A percentile compares a stretch with the other conserved stretches of the same genome.
Evolutionary conservation across 768 basidiomycete species (phyloP).

Genomic region (Clavaria fumosa): DNA sequence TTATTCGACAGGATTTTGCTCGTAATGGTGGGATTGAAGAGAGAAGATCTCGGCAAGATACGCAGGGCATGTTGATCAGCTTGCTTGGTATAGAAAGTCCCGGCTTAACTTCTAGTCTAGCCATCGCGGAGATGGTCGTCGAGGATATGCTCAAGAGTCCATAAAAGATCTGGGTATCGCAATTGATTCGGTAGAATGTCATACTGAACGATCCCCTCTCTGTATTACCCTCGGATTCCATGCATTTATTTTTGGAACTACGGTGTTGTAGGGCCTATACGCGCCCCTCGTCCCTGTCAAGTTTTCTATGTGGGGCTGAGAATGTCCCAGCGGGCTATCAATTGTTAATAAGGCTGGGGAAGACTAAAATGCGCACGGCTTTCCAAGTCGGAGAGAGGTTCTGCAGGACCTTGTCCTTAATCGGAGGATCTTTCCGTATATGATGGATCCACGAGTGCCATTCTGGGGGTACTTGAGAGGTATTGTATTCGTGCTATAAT

Average conservation of each 20-base stretch:
- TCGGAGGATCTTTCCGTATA: conserved; percentile 73
- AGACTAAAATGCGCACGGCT: conserved; percentile 35
- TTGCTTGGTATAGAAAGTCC: conserved; percentile 87
- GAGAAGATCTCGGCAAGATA: conserved; percentile 20
- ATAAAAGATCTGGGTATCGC: background rate
- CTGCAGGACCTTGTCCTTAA: conserved; percentile 57
- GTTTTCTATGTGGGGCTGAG: conserved; percentile 73
- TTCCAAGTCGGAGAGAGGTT: conserved; percentile 66
- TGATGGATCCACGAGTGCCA: conserved; percentile 96
- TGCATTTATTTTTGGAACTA: conserved; percentile 58
- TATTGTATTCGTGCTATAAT: conserved; percentile 79
- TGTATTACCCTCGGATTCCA: conserved; percentile 67
- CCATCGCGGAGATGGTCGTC: conserved; percentile 73
- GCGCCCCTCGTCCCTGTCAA: conserved; percentile 88
- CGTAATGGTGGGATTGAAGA: conserved; percentile 16
- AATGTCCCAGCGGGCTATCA: conserved; percentile 3
- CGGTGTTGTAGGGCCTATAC: conserved; percentile 81
- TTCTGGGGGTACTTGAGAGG: conserved; percentile 87
- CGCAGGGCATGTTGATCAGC: no score
- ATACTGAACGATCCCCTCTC: conserved; percentile 24
- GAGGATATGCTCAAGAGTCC: conserved; percentile 32
- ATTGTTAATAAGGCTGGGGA: background rate
- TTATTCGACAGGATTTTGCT: conserved; percentile 50
- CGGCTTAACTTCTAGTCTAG: conserved; percentile 76
- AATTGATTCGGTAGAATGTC: conserved; percentile 1